phyloP scores from a whole-genome alignment of 2,329 filamentous ascomycete species.

The Epichloe amarillans region DNA sequence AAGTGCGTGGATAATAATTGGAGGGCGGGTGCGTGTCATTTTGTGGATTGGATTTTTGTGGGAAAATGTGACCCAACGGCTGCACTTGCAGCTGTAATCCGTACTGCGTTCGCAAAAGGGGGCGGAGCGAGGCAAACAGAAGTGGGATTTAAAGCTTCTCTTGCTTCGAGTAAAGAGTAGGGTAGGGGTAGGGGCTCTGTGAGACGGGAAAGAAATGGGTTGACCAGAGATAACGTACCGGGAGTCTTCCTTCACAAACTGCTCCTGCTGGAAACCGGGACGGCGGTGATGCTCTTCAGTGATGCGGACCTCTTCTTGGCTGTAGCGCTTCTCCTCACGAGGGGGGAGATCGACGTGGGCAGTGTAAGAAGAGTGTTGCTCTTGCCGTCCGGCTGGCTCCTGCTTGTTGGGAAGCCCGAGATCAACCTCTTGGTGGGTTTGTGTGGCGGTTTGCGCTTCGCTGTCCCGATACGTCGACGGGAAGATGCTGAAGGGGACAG shows the following conservation, averaged over 20 bases:
- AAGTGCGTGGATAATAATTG: constrained; percentile 1
- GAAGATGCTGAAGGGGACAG: constrained; percentile 99
- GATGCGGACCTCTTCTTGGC: constrained; percentile 74
- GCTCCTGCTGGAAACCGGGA: constrained; percentile 49
- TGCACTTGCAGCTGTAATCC: background rate
- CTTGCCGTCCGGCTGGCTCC: constrained; percentile 91
- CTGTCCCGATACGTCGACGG: constrained; percentile 82
- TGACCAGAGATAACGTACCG: constrained; percentile 30
- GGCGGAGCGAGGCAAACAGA: background rate
- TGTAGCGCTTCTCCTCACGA: constrained; percentile 39
- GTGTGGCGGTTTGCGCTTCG: constrained; percentile 33
- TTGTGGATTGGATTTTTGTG: background rate
- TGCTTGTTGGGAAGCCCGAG: constrained; percentile 53
- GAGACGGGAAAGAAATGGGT: constrained; percentile 6
- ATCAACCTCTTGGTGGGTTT: constrained; percentile 80
- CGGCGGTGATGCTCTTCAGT: constrained; percentile 65
- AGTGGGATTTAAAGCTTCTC: background rate
- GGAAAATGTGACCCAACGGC: background rate
- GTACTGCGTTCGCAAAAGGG: background rate
- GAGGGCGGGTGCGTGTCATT: background rate
- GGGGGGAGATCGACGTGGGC: constrained; percentile 49
- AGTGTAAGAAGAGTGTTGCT: constrained; percentile 69
- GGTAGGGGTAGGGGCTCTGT: background rate
- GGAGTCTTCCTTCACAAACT: constrained; percentile 35
- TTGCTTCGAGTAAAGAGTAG: background rate